Percentiles rank a stretch among this genome's conserved stretches.
Evolutionary conservation across 2,329 filamentous ascomycete genomes (phyloP).

Genomic region (Neonectria magnoliae): DNA sequence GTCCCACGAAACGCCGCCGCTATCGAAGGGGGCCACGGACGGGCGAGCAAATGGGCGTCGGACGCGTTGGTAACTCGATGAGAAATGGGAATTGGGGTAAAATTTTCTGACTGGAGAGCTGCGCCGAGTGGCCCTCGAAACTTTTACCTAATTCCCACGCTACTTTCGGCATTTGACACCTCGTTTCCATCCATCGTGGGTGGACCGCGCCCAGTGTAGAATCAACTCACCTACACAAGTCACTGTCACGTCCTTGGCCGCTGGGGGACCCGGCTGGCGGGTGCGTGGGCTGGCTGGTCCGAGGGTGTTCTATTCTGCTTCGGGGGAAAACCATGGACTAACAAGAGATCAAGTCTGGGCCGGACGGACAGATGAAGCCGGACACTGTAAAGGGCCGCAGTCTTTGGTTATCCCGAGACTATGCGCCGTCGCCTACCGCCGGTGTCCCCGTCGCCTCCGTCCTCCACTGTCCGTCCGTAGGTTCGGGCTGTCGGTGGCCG

Average conservation of each 20-base stretch:
- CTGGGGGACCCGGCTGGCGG: background rate
- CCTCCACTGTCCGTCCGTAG: background rate
- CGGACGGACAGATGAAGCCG: background rate
- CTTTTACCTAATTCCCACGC: slow-evolving; percentile 51
- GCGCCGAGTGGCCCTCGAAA: slow-evolving; percentile 39
- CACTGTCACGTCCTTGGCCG: background rate
- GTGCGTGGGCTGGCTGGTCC: background rate
- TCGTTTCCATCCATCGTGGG: slow-evolving; percentile 37
- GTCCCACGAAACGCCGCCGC: slow-evolving; percentile 37
- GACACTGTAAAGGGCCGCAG: background rate
- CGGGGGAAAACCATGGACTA: too few relatives aligned
- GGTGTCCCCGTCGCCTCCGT: slow-evolving; percentile 2
- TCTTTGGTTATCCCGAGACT: slow-evolving; percentile 6
- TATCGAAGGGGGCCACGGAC: slow-evolving; percentile 32
- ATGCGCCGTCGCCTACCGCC: slow-evolving; percentile 15
- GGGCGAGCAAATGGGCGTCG: slow-evolving; percentile 39
- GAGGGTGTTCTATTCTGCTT: background rate
- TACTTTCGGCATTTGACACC: slow-evolving; percentile 43
- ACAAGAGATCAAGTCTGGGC: background rate
- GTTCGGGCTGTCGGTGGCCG: slow-evolving; percentile 11
- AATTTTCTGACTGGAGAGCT: slow-evolving; percentile 50
- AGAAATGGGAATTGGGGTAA: slow-evolving; percentile 47
- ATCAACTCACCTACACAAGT: background rate
- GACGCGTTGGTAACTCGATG: slow-evolving; percentile 42
- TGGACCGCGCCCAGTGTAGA: background rate